These are phyloP conservation scores for Fusarium newnesense DNA, from an alignment of 2,329 filamentous ascomycete species.

Conservation along the genomic window DNA sequence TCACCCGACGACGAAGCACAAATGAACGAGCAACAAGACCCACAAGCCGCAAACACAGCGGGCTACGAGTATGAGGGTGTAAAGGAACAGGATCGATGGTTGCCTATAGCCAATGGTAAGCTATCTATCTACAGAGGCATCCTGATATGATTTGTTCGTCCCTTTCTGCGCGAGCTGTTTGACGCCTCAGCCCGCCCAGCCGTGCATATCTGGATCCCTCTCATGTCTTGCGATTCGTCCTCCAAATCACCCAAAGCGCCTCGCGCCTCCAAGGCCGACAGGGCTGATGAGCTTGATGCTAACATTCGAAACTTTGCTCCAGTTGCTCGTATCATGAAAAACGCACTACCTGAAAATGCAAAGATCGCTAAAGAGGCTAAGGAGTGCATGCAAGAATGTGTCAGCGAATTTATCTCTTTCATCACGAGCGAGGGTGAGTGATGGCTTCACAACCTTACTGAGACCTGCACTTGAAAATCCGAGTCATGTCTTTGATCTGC, in stretches of 20 bases:
- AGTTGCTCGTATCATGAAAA: constrained; percentile 99
- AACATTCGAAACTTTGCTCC: constrained; percentile 92
- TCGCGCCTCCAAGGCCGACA: constrained; percentile 60
- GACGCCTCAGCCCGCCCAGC: constrained; percentile 44
- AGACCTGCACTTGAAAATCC: constrained; percentile 16
- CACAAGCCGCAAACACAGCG: constrained; percentile 75
- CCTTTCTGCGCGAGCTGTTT: constrained; percentile 41
- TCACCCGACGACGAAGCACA: constrained; percentile 93
- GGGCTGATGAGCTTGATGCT: constrained; percentile 76
- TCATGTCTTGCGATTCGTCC: constrained; percentile 70
- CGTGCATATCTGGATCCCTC: constrained; percentile 53
- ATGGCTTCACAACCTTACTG: background rate
- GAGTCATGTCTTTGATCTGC: constrained; percentile 33
- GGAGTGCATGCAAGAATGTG: constrained; percentile 99
- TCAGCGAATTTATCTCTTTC: constrained; percentile 99
- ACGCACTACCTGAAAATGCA: constrained; percentile 94
- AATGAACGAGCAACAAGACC: constrained; percentile 88
- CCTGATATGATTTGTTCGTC: constrained; percentile 56
- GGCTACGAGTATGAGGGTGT: constrained; percentile 92
- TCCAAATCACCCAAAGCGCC: constrained; percentile 61
- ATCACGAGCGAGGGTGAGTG: constrained; percentile 96
- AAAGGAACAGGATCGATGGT: constrained; percentile 99
- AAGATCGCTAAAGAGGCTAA: constrained; percentile 99
- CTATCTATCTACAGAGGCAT: constrained; percentile 50
- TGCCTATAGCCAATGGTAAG: constrained; percentile 99